Percentiles rank a stretch among this genome's conserved stretches.
Evolutionary conservation across 306 rosid genomes (phyloP).

Genomic region (Astragalus membranaceus): DNA sequence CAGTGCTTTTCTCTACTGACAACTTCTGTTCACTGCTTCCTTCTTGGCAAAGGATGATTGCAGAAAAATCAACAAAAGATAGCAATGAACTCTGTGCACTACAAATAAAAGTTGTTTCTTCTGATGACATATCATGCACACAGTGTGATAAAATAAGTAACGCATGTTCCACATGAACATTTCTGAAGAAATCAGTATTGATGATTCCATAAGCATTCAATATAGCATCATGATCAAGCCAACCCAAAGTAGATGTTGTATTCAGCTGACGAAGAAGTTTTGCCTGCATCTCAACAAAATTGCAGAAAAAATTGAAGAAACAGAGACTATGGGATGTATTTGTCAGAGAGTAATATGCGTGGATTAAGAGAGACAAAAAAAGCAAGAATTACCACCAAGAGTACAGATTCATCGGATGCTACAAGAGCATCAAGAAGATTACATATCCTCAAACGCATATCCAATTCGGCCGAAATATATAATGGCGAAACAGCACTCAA

Average conservation of each 20-base stretch:
- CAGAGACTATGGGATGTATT: background rate
- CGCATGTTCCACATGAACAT: constrained; percentile 50
- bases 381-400: constrained; percentile 46
- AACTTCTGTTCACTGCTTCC: constrained; percentile 27
- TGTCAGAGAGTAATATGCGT: constrained; percentile 1
- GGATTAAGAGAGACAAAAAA: constrained; percentile 9
- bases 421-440: constrained; percentile 69
- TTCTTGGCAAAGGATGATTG: constrained; percentile 39
- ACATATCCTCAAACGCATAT: constrained; percentile 62
- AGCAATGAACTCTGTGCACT: constrained; percentile 57
- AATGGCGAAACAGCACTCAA: constrained; percentile 57
- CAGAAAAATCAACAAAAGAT: constrained; percentile 74
- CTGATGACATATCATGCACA: constrained; percentile 83
- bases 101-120: constrained; percentile 56
- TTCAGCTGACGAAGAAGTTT: constrained; percentile 62
- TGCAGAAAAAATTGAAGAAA: background rate
- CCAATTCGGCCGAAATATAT: constrained; percentile 55
- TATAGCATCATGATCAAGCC: constrained; percentile 66
- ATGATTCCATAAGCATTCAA: constrained; percentile 51
- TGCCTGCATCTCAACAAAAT: constrained; percentile 52
- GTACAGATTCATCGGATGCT: constrained; percentile 52
- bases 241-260: constrained; percentile 66
- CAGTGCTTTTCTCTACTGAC: constrained; percentile 20
- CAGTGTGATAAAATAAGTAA: constrained; percentile 79
- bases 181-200: constrained; percentile 48